A percentile compares a stretch with the other conserved stretches of the same genome.
These are phyloP conservation scores for Filobasidium wieringae DNA, from an alignment of 768 basidiomycete genomes.

Conservation along the genomic window DNA sequence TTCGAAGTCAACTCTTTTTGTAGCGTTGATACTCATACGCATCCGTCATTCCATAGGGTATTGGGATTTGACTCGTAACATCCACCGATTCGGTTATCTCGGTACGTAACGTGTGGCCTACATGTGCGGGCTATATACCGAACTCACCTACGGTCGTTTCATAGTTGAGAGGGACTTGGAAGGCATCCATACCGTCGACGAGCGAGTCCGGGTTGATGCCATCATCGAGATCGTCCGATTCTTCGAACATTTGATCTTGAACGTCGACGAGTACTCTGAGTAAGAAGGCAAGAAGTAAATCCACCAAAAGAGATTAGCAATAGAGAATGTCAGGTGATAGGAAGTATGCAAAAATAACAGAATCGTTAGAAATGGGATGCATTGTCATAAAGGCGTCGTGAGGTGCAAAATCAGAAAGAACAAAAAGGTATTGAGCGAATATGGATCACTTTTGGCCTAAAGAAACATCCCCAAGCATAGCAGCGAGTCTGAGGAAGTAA, in stretches of 20 bases:
- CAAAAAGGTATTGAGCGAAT: too few species aligned
- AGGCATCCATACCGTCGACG: slow-evolving; percentile 23
- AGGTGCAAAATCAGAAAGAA: too few species aligned
- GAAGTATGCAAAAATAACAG: too few species aligned
- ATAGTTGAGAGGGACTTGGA: not conserved
- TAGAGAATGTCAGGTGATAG: too few species aligned
- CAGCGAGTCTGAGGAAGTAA: not conserved
- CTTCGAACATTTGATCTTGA: slow-evolving; percentile 28
- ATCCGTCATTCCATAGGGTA: too few species aligned
- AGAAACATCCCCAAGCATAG: not conserved
- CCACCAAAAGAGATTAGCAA: too few species aligned
- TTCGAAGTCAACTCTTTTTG: too few species aligned
- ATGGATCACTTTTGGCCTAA: not conserved
- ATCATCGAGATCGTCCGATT: slow-evolving; percentile 27
- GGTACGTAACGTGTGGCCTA: not conserved
- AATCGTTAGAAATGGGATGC: too few species aligned
- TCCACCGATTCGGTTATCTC: slow-evolving; percentile 27
- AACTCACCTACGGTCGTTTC: too few species aligned
- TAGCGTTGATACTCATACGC: too few species aligned
- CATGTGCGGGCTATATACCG: not conserved
- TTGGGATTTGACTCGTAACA: slow-evolving; percentile 33
- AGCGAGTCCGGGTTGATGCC: slow-evolving; percentile 20
- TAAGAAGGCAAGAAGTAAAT: not conserved
- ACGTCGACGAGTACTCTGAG: slow-evolving; percentile 20
- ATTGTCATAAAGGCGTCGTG: too few species aligned